Conservation (phyloP, 768 basidiomycete genomes). For the Russula lepida region DNA sequence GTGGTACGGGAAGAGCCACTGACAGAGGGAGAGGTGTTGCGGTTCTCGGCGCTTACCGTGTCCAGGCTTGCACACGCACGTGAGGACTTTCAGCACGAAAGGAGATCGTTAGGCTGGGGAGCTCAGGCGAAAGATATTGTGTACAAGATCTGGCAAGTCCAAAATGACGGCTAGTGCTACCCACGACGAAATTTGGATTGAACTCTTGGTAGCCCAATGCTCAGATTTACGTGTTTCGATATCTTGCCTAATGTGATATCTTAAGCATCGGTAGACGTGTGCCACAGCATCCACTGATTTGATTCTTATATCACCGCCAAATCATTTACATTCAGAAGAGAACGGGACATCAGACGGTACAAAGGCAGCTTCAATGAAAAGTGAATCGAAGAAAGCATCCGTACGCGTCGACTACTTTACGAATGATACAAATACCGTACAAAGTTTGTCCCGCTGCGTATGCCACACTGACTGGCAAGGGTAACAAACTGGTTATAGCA, state of each 20-base stretch:
- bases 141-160: conserved; percentile 2
- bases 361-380: not conserved
- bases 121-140: not conserved
- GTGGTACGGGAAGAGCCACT: not conserved
- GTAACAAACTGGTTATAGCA: conserved; percentile 4
- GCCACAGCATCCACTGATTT: not conserved
- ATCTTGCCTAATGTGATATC: not conserved
- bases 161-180: not conserved
- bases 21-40: conserved; percentile 4
- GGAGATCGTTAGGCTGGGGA: not conserved
- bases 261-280: not conserved
- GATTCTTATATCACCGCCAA: not conserved
- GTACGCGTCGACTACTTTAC: not conserved
- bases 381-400: not conserved
- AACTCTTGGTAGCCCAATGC: not conserved
- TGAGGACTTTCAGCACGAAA: not conserved
- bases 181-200: not conserved
- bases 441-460: not conserved
- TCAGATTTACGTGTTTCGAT: too few relatives aligned
- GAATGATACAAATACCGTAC: conserved; percentile 13
- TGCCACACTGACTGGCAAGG: not conserved
- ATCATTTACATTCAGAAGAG: not conserved
- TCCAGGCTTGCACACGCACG: conserved; percentile 10
- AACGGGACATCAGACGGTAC: not conserved
- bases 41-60: conserved; percentile 4